Evolutionary conservation across 192 early-diverging fungal genomes (phyloP).

Genomic region (Coemansia asiatica): DNA sequence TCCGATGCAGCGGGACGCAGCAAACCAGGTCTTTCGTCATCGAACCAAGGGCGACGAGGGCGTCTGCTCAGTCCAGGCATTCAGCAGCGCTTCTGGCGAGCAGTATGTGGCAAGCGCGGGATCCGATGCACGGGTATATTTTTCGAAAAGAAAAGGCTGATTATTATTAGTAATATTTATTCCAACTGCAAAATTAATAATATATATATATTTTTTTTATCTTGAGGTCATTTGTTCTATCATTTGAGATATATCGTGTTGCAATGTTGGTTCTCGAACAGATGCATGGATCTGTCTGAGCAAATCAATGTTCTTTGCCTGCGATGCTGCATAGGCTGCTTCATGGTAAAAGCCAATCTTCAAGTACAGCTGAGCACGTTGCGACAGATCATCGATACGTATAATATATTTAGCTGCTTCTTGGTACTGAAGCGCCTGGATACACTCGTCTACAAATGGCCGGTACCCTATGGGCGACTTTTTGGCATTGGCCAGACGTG

Average conservation of each 20-base stretch:
- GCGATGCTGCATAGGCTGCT: slow-evolving; percentile 67
- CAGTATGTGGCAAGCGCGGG: slow-evolving; percentile 29
- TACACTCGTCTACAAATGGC: slow-evolving; percentile 81
- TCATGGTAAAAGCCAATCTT: slow-evolving; percentile 74
- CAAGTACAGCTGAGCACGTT: slow-evolving; percentile 64
- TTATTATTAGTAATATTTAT: not conserved
- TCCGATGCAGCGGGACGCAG: slow-evolving; percentile 5
- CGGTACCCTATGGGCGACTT: slow-evolving; percentile 80
- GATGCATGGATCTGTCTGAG: slow-evolving; percentile 56
- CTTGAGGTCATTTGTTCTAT: slow-evolving; percentile 31
- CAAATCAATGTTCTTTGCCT: slow-evolving; percentile 63
- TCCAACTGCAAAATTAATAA: too few species aligned
- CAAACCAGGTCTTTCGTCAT: slow-evolving; percentile 23
- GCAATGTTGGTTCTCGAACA: slow-evolving; percentile 20
- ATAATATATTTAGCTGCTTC: slow-evolving; percentile 78
- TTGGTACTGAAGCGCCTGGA: slow-evolving; percentile 69
- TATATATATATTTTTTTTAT: not conserved
- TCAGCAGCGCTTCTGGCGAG: not conserved
- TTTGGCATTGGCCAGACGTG: slow-evolving; percentile 71
- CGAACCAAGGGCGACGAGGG: slow-evolving; percentile 46
- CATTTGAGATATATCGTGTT: slow-evolving; percentile 38
- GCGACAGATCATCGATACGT: slow-evolving; percentile 61
- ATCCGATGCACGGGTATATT: slow-evolving; percentile 21
- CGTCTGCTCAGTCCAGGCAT: slow-evolving; percentile 19
- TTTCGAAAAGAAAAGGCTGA: not conserved